Evolutionary conservation across 2,329 filamentous ascomycete species (phyloP), one percentile per base, ranked within the genome.

Genomic region (Corynespora cassiicola): DNA sequence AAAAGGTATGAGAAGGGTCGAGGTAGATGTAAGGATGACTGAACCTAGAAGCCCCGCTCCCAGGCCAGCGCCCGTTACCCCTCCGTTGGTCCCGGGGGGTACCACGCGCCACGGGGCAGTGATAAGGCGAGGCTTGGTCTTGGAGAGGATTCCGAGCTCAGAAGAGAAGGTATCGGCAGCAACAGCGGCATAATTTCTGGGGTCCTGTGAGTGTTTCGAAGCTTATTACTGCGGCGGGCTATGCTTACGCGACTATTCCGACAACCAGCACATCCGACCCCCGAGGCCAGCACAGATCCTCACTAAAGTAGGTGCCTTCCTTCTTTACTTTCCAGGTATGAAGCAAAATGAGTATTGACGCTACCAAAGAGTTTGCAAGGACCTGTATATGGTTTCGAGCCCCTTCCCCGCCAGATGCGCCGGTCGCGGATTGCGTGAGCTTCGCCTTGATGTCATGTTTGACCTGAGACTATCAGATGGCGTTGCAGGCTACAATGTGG

Each of bases 141-240:
- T 81, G 6, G 91, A 87, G 9, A 99, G 77, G 39, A 99, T 99
- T 10, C 94, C 94, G 14, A 99, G 83, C 73, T 99, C 94, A 8
- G 90, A 96, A 40, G 88, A 91, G 66, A 96, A 94, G 0, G 94
- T 99, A 67, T 99, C 94, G 32, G 92, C 89, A 14, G 90, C 84
- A 7, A 95, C 90, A 31, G 89, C 88, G 17, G 90, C 92, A 61
- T 99, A 99, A 72, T 96, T 92, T 22, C 83, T 84, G 28, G 84
- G 65, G 22, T 72, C 70, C 12, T 85, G 68, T 63, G 24, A 61
- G 56, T 36, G 23, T 20, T 18, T 4, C 33, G 24, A 15, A 16
- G 22, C 20, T 18, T 31, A 32, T 8, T 42, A 10, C 7, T 25
- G 7, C n/a, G 16, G 4, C 15, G 29, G 22, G 39, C 46, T 18